Conservation (phyloP, 2,329 filamentous ascomycete species). For the Diaporthe citrichinensis region DNA sequence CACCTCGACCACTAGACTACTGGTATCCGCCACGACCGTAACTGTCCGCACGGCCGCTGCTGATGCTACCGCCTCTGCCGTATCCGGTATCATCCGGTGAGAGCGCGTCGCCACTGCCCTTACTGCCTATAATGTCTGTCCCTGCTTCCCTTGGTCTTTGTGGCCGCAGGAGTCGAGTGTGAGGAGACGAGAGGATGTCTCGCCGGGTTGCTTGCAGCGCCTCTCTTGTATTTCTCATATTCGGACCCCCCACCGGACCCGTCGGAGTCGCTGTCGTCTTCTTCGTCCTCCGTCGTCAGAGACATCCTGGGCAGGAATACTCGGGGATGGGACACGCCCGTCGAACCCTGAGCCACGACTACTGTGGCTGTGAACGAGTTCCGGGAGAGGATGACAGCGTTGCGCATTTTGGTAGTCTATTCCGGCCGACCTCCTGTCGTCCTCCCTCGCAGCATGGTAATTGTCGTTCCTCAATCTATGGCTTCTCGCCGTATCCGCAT, state of each 20-base stretch:
- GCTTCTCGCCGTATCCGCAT: slow-evolving; percentile 7
- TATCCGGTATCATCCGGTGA: slow-evolving; percentile 15
- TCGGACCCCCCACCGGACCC: neutral
- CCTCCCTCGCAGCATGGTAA: neutral
- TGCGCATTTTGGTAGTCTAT: neutral
- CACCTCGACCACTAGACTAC: neutral
- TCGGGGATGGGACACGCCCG: neutral
- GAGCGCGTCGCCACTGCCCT: neutral
- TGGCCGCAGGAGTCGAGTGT: neutral
- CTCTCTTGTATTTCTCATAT: neutral
- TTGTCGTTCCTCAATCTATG: slow-evolving; percentile 7
- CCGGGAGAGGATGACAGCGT: too few relatives aligned
- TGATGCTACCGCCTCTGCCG: slow-evolving; percentile 12
- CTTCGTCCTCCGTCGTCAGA: neutral
- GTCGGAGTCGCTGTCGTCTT: neutral
- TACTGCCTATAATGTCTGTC: neutral
- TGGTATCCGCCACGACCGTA: neutral
- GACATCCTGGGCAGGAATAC: neutral
- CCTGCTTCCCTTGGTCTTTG: neutral
- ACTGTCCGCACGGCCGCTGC: slow-evolving; percentile 24
- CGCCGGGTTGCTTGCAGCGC: neutral
- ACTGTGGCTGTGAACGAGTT: neutral
- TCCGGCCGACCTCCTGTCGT: neutral
- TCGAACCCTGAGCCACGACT: neutral
- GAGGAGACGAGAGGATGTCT: neutral